Conservation (phyloP, 441 rosid species). For the Adansonia grandidieri region DNA sequence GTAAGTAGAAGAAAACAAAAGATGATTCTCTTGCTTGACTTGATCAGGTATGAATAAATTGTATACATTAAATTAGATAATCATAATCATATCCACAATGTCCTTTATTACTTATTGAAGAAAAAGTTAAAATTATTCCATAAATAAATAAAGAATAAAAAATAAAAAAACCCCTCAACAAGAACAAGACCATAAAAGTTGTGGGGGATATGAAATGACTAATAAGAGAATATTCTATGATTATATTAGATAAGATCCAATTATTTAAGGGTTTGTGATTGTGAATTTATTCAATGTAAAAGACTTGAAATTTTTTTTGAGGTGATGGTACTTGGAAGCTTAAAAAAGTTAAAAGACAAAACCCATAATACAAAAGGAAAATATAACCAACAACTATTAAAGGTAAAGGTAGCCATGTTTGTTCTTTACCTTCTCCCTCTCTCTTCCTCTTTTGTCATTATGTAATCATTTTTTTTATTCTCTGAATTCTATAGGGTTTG, state of each 20-base stretch:
- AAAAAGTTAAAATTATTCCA: neutral
- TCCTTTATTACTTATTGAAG: neutral
- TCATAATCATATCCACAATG: neutral
- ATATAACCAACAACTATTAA: conserved; percentile 29
- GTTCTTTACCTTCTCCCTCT: neutral
- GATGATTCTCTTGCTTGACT: neutral
- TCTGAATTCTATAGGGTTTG: conserved; percentile 39
- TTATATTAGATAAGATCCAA: conserved; percentile 20
- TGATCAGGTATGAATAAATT: neutral
- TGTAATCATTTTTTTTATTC: conserved; percentile 15
- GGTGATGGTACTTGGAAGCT: neutral
- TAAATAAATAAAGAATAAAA: neutral
- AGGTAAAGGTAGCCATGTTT: conserved; percentile 36
- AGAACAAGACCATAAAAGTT: too few species aligned
- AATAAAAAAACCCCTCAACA: neutral
- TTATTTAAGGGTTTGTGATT: neutral
- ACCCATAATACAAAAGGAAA: too few species aligned
- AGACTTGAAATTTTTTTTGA: too few species aligned
- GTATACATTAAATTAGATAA: neutral
- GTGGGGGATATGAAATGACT: neutral
- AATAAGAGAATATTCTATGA: conserved; percentile 8
- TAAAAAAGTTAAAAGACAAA: neutral
- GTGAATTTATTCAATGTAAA: too few species aligned
- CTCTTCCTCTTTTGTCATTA: conserved; percentile 17
- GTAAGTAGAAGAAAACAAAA: neutral